Evolutionary conservation across 345 rosid species (phyloP).

Genomic region (Angophora floribunda): DNA sequence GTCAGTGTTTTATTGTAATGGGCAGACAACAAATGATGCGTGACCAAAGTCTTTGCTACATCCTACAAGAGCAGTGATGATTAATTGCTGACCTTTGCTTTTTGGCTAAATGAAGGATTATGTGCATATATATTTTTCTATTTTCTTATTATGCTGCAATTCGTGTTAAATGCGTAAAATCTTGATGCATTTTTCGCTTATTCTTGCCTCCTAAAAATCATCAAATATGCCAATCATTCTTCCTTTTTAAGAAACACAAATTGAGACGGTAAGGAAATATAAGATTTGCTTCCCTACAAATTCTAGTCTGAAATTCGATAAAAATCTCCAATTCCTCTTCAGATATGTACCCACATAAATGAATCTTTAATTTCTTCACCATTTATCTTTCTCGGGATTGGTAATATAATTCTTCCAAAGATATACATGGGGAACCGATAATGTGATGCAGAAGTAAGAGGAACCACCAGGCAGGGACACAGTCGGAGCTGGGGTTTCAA

Average conservation of each 20-base stretch:
- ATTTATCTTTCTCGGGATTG: neutral
- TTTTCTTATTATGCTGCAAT: neutral
- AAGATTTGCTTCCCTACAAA: neutral
- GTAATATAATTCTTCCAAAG: neutral
- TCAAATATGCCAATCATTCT: neutral
- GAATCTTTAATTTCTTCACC: neutral
- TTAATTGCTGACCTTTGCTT: neutral
- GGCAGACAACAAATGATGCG: neutral
- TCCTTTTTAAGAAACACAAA: neutral
- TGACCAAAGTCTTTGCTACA: neutral
- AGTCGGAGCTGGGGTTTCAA: neutral
- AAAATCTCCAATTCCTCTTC: neutral
- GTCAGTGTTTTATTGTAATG: neutral
- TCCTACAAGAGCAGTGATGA: neutral
- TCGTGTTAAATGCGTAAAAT: neutral
- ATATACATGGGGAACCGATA: neutral
- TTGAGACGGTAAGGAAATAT: neutral
- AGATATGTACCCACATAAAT: neutral
- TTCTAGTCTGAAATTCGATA: neutral
- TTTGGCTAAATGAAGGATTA: neutral
- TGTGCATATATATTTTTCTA: neutral
- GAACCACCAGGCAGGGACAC: neutral
- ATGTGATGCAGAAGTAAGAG: neutral
- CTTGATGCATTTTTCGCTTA: neutral
- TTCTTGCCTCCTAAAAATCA: neutral